phyloP scores from a whole-genome alignment of 176 grass and related monocot species.

The Musa schizocarpa region DNA sequence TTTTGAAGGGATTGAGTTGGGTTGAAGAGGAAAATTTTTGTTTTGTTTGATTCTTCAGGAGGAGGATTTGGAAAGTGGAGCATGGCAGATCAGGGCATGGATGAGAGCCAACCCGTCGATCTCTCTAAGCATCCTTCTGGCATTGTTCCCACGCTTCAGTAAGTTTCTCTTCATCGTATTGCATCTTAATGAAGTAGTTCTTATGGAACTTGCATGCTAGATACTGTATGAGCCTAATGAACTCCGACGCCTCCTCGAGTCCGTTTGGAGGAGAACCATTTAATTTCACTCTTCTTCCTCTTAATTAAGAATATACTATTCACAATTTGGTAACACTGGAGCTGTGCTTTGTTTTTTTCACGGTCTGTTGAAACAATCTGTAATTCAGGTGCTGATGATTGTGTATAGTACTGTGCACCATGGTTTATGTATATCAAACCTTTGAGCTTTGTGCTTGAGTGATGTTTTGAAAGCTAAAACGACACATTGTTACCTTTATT shows the following conservation, averaged over 20 bases:
- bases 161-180: conserved; percentile 26
- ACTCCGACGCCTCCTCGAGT: neutral
- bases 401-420: too few relatives aligned
- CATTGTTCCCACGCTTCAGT: conserved; percentile 64
- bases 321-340: neutral
- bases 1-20: neutral
- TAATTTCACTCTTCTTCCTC: neutral
- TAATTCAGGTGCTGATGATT: too few relatives aligned
- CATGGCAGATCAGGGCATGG: conserved; percentile 70
- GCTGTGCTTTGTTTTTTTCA: too few relatives aligned
- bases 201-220: neutral
- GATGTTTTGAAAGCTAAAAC: too few relatives aligned
- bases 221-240: neutral
- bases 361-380: too few relatives aligned
- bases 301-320: neutral
- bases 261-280: neutral
- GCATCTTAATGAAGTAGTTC: too few relatives aligned
- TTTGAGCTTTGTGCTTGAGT: too few relatives aligned
- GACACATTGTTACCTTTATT: too few relatives aligned
- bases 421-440: too few relatives aligned
- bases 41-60: neutral
- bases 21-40: neutral
- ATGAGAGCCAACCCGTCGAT: conserved; percentile 86
- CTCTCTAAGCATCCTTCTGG: conserved; percentile 47
- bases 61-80: neutral